Conservation (phyloP, 2,329 filamentous ascomycete genomes). For the Chaetomiaceae sp. region DNA sequence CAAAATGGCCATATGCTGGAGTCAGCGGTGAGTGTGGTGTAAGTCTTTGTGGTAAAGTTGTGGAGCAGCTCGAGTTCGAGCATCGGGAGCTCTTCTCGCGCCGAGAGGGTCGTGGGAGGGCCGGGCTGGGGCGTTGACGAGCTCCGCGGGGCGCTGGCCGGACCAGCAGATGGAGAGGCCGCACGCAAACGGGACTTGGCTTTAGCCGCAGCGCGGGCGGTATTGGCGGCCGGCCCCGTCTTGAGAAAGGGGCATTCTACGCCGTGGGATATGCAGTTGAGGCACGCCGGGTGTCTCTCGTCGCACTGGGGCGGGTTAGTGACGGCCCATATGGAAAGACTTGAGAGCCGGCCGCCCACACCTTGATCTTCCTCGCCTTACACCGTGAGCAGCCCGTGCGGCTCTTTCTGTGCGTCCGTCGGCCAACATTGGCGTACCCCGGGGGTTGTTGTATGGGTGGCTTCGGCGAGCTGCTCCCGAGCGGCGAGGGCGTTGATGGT, state of each 20-base stretch:
- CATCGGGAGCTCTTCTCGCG: slow-evolving; percentile 31
- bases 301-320: slow-evolving; percentile 32
- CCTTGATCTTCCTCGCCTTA: slow-evolving; percentile 40
- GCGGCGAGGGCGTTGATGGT: not conserved
- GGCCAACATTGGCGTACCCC: slow-evolving; percentile 3
- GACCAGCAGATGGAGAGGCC: too few species aligned
- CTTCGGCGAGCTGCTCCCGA: not conserved
- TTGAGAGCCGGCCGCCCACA: too few species aligned
- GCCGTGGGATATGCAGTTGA: slow-evolving; percentile 38
- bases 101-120: not conserved
- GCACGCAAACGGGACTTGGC: slow-evolving; percentile 8
- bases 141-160: not conserved
- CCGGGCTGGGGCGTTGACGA: not conserved
- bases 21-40: slow-evolving; percentile 41
- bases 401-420: slow-evolving; percentile 30
- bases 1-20: slow-evolving; percentile 41
- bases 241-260: slow-evolving; percentile 35
- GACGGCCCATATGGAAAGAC: not conserved
- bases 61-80: slow-evolving; percentile 49
- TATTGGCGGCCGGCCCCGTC: not conserved
- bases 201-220: not conserved
- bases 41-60: slow-evolving; percentile 47
- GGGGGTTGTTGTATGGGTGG: slow-evolving; percentile 5
- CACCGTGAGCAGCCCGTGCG: slow-evolving; percentile 37
- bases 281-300: slow-evolving; percentile 36